Base-by-base conservation (phyloP, 306 rosid species). In the Casuarina cunninghamiana region DNA sequence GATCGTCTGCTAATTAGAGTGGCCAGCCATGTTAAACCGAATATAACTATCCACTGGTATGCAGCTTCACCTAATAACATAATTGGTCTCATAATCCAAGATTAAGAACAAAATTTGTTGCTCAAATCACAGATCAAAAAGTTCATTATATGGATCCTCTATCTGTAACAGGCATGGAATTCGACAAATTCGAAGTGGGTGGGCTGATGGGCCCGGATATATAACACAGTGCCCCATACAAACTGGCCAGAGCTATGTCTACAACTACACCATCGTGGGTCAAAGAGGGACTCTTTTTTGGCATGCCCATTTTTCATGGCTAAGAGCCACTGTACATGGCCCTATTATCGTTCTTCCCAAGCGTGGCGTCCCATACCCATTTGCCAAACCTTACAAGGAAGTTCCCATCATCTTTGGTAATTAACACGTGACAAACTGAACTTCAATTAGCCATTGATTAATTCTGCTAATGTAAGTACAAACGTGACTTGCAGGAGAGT, bases 231-330 rank as follows among this genome's bases (percentile, higher is more conserved):
- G 76, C 4, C 76, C 76, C 1, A 72, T 72, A 3, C 65, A 38
- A 38, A 39, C 48, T 12, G 65, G 76, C 0, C 39, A 53, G 16
- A 72, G 37, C 10, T 68, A 53, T 41, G 68, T 77, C 41, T 77
- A 77, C 46, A 67, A 69, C 69, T 68, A 53, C 74, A 53, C 45
- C 45, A 76, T 76, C 10, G 58, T 42, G 4, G 75, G 69, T 5
- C 74, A 69, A 26, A 53, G 80, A 69, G 80, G 80, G 32, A 69
- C 80, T 68, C 75, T 77, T 3, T 37, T 77, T 42, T 68, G 80
- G 74, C 80, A 77, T 77, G 80, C 80, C 49, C 75, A 77, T 54
- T n/a, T 77, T 9, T 69, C 80, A 38, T 77, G 75, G 79, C 48
- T 65, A 65, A 39, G 48, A 65, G 45, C 48, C 48, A 38, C 19